These are phyloP conservation scores for Cladophialophora chaetospira DNA, from an alignment of 2,329 filamentous ascomycete species.

Conservation along the genomic window DNA sequence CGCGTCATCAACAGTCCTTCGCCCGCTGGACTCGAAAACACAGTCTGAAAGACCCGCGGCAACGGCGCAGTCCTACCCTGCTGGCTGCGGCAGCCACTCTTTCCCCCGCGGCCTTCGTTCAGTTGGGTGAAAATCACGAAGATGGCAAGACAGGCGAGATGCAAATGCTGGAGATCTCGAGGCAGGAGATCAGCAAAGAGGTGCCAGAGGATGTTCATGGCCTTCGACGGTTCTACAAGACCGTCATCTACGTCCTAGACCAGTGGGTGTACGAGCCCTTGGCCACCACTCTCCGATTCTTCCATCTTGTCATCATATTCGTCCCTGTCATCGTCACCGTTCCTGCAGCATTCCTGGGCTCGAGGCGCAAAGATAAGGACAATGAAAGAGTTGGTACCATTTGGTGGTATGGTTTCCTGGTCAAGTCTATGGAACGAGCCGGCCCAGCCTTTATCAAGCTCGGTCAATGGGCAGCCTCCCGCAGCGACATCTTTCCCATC, in stretches of 20 bases:
- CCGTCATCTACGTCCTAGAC: slow-evolving; percentile 68
- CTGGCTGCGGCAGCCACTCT: slow-evolving; percentile 51
- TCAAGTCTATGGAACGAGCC: slow-evolving; percentile 85
- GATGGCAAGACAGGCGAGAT: slow-evolving; percentile 71
- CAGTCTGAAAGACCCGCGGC: slow-evolving; percentile 34
- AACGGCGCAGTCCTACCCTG: slow-evolving; percentile 34
- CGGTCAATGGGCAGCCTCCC: slow-evolving; percentile 96
- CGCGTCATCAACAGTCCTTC: slow-evolving; percentile 33
- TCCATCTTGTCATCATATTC: slow-evolving; percentile 85
- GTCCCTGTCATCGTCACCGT: slow-evolving; percentile 82
- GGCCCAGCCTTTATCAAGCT: slow-evolving; percentile 98
- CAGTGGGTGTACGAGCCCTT: slow-evolving; percentile 68
- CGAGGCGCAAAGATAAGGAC: slow-evolving; percentile 62
- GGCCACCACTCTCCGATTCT: slow-evolving; percentile 81
- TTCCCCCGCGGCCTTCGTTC: slow-evolving; percentile 61
- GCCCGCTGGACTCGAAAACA: slow-evolving; percentile 31
- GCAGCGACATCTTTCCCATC: slow-evolving; percentile 92
- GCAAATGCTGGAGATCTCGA: slow-evolving; percentile 82
- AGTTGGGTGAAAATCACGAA: slow-evolving; percentile 53
- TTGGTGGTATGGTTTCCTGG: slow-evolving; percentile 93
- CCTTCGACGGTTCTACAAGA: slow-evolving; percentile 59
- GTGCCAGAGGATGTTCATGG: slow-evolving; percentile 65
- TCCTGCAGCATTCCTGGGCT: slow-evolving; percentile 78
- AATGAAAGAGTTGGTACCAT: slow-evolving; percentile 79
- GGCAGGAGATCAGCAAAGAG: slow-evolving; percentile 72